Conservation (phyloP, 2,329 filamentous ascomycete species). For the Cladosporium velox region DNA sequence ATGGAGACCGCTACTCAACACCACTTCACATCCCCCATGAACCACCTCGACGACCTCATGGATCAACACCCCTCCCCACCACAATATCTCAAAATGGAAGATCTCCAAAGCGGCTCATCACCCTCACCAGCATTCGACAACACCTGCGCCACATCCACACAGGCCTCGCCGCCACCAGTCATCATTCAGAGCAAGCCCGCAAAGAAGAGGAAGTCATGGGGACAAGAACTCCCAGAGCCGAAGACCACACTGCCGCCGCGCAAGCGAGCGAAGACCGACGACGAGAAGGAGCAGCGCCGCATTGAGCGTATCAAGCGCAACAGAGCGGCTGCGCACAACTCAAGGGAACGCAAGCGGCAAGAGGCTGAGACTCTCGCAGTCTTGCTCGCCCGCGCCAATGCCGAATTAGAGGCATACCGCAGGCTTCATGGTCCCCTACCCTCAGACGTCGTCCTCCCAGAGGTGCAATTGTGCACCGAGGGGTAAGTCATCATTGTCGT, state of each 20-base stretch:
- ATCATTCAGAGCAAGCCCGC: conserved; percentile 37
- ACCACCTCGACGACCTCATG: conserved; percentile 16
- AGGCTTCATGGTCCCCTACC: conserved; percentile 36
- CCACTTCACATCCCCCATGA: conserved; percentile 11
- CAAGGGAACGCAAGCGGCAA: conserved; percentile 85
- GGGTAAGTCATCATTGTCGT: conserved; percentile 21
- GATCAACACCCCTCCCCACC: conserved; percentile 13
- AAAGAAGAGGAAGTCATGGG: conserved; percentile 82
- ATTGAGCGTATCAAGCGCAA: conserved; percentile 97
- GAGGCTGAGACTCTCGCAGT: conserved; percentile 81
- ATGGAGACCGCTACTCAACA: conserved; percentile 15
- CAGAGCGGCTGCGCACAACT: conserved; percentile 93
- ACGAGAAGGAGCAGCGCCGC: conserved; percentile 96
- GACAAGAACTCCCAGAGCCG: conserved; percentile 91
- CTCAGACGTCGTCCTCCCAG: conserved; percentile 35
- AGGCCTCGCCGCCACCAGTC: conserved; percentile 32
- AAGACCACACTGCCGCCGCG: conserved; percentile 94
- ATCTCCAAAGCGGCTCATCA: conserved; percentile 28
- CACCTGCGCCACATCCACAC: conserved; percentile 15
- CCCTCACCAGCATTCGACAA: conserved; percentile 24
- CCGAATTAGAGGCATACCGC: conserved; percentile 37
- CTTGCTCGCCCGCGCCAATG: conserved; percentile 35
- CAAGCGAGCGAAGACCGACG: conserved; percentile 97
- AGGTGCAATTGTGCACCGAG: conserved; percentile 35
- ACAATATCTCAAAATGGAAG: conserved; percentile 31